A percentile compares a stretch with the other conserved stretches of the same genome.
Conservation (phyloP, 164 flowering plant genomes). For the Saururus chinensis region DNA sequence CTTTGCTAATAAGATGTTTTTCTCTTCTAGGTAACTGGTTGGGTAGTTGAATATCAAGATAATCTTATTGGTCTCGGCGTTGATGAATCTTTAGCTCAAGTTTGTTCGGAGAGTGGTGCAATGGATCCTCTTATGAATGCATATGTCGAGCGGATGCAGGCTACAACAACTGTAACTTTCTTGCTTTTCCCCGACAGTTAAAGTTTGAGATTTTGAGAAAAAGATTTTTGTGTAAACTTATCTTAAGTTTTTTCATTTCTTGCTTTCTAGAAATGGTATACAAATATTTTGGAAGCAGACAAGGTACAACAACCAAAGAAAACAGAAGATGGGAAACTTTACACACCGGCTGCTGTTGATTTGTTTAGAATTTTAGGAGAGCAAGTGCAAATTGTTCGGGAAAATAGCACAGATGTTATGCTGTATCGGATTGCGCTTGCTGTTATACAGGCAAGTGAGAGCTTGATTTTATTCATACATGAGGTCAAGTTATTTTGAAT, state of each 20-base stretch:
- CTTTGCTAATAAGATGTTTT: background rate
- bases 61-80: slow-evolving; percentile 91
- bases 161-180: slow-evolving; percentile 67
- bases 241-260: background rate
- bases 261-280: slow-evolving; percentile 79
- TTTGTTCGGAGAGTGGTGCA: slow-evolving; percentile 98
- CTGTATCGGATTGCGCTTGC: slow-evolving; percentile 91
- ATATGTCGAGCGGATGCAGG: slow-evolving; percentile 98
- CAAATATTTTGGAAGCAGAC: slow-evolving; percentile 89
- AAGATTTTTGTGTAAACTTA: background rate
- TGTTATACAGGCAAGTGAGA: slow-evolving; percentile 37
- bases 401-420: slow-evolving; percentile 97
- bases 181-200: background rate
- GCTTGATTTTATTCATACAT: background rate
- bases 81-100: slow-evolving; percentile 97
- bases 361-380: slow-evolving; percentile 95
- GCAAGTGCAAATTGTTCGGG: slow-evolving; percentile 96
- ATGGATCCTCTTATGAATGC: slow-evolving; percentile 99
- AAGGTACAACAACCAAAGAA: slow-evolving; percentile 89
- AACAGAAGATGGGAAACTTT: slow-evolving; percentile 87
- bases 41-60: slow-evolving; percentile 99
- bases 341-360: slow-evolving; percentile 98
- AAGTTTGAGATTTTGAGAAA: background rate
- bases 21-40: slow-evolving; percentile 71
- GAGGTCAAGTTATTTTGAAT: background rate